Percentiles rank a stretch among this genome's conserved stretches.
phyloP scores from a whole-genome alignment of 1,284 basidiomycete genomes.

The Fomitopsis betulina region DNA sequence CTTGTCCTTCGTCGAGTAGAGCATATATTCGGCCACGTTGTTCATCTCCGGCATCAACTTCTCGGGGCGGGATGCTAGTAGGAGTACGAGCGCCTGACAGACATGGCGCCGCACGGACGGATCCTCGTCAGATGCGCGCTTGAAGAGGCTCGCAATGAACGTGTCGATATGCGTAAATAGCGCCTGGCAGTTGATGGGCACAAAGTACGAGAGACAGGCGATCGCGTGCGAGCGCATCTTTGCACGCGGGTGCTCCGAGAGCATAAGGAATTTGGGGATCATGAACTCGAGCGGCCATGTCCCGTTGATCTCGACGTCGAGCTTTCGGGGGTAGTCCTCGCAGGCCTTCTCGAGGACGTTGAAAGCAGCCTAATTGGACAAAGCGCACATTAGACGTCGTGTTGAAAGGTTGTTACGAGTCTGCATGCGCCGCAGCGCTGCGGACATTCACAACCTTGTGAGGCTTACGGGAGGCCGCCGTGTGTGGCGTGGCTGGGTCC shows the following conservation, averaged over 20 bases:
- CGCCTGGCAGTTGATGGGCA: conserved; percentile 80
- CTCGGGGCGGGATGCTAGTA: conserved; percentile 90
- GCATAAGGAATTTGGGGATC: conserved; percentile 90
- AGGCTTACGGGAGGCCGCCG: background rate
- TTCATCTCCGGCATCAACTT: conserved; percentile 95
- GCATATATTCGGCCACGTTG: conserved; percentile 98
- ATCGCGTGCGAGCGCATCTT: conserved; percentile 94
- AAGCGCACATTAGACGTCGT: background rate
- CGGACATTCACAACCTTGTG: background rate
- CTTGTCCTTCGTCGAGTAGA: conserved; percentile 96
- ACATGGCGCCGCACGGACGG: conserved; percentile 93
- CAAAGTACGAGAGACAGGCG: conserved; percentile 91
- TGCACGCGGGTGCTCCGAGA: conserved; percentile 78
- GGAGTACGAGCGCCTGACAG: conserved; percentile 92
- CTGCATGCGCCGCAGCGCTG: background rate
- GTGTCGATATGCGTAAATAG: conserved; percentile 88
- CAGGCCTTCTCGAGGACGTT: conserved; percentile 94
- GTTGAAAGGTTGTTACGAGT: background rate
- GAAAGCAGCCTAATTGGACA: conserved; percentile 77
- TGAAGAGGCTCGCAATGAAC: conserved; percentile 92
- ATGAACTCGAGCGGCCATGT: conserved; percentile 87
- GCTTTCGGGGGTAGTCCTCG: conserved; percentile 94
- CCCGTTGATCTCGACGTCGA: conserved; percentile 90
- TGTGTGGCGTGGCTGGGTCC: background rate
- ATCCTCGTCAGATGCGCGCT: conserved; percentile 90